A percentile compares a stretch with the other conserved stretches of the same genome.
phyloP scores from a whole-genome alignment of 2,329 filamentous ascomycete species.

The Emmonsiellopsis sp. region DNA sequence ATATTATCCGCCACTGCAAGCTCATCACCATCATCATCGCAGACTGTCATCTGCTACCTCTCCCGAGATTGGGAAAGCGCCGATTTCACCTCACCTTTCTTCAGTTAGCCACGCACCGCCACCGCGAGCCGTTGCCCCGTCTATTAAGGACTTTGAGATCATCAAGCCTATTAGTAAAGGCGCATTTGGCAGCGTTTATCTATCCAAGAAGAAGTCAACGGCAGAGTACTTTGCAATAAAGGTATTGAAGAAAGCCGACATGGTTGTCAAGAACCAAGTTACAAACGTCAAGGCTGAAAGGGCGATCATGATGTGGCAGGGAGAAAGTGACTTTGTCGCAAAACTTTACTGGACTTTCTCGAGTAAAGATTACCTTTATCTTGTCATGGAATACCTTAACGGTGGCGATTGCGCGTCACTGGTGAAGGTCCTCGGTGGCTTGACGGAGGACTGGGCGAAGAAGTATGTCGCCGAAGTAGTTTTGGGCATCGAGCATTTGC shows the following conservation, averaged over 20 bases:
- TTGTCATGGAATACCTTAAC: constrained; percentile 99
- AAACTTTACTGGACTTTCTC: constrained; percentile 99
- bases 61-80: constrained; percentile 57
- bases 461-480: constrained; percentile 96
- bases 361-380: constrained; percentile 95
- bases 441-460: constrained; percentile 96
- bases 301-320: constrained; percentile 99
- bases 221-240: constrained; percentile 99
- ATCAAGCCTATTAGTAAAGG: constrained; percentile 99
- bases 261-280: constrained; percentile 99
- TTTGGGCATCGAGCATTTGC: constrained; percentile 91
- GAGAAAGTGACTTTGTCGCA: constrained; percentile 96
- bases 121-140: constrained; percentile 79
- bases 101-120: constrained; percentile 75
- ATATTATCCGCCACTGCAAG: constrained; percentile 42
- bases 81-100: constrained; percentile 71
- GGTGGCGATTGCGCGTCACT: constrained; percentile 94
- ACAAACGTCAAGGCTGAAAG: constrained; percentile 98
- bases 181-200: constrained; percentile 93
- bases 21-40: constrained; percentile 60
- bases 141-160: constrained; percentile 98
- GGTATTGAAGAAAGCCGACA: constrained; percentile 97
- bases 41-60: constrained; percentile 86
- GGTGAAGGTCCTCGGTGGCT: constrained; percentile 83
- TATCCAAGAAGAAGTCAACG: constrained; percentile 97